Percentiles rank a stretch among this genome's conserved stretches.
These are phyloP conservation scores for Colletotrichum musae DNA, from an alignment of 2,329 filamentous ascomycete genomes.

Conservation along the genomic window DNA sequence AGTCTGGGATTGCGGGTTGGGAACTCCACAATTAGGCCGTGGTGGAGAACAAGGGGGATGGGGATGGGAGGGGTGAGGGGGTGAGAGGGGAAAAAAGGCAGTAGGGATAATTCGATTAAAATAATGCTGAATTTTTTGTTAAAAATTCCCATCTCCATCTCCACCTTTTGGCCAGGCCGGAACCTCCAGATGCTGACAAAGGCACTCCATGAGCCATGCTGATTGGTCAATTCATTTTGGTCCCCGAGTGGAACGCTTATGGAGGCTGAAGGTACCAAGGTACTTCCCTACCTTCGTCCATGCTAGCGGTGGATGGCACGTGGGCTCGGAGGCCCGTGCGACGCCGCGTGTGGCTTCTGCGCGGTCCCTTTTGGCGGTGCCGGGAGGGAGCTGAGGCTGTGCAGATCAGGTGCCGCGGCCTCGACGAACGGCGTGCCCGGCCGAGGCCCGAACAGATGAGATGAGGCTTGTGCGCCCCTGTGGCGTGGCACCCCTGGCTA, in stretches of 20 bases:
- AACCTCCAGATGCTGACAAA: too few relatives aligned
- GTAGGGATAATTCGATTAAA: too few relatives aligned
- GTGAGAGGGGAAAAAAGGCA: too few relatives aligned
- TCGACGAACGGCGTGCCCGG: constrained; percentile 5
- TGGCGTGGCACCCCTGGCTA: neutral
- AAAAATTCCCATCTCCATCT: too few relatives aligned
- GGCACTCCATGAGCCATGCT: neutral
- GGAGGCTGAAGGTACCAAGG: neutral
- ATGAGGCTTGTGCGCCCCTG: neutral
- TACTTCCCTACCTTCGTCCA: neutral
- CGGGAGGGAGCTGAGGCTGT: neutral
- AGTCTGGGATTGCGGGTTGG: constrained; percentile 11
- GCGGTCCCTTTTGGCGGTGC: neutral
- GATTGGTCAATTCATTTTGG: neutral
- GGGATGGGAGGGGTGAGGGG: neutral
- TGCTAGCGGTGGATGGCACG: neutral
- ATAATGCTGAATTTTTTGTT: too few relatives aligned
- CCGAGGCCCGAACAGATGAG: constrained; percentile 8
- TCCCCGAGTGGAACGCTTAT: too few relatives aligned
- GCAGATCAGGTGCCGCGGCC: neutral
- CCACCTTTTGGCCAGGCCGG: too few relatives aligned
- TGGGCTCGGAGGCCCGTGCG: neutral
- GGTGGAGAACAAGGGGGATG: constrained; percentile 1
- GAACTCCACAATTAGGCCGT: constrained; percentile 28
- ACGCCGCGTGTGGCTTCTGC: neutral